Percentiles rank a stretch among this genome's conserved stretches.
phyloP scores from a whole-genome alignment of 169 alveolate species.

The Neospora caninum region DNA sequence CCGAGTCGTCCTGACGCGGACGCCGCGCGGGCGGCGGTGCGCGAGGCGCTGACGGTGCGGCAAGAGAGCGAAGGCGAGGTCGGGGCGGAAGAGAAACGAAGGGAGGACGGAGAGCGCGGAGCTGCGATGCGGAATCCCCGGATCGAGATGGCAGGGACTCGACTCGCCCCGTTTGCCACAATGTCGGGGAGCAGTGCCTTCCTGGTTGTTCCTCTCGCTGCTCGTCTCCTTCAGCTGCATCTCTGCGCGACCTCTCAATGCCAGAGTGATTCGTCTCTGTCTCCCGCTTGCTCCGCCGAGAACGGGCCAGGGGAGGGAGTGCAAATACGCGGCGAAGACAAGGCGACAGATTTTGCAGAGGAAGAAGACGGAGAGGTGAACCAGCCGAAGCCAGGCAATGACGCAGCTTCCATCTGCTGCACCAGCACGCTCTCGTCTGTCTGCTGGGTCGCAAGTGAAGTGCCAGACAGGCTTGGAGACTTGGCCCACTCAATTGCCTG shows the following conservation, averaged over 20 bases:
- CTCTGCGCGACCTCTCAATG: not conserved
- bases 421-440: not conserved
- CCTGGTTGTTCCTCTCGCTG: slow-evolving; percentile 56
- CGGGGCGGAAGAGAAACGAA: not conserved
- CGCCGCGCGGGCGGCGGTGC: not conserved
- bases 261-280: not conserved
- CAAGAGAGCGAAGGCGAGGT: not conserved
- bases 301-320: not conserved
- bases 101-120: slow-evolving; percentile 50
- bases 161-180: slow-evolving; percentile 31
- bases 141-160: slow-evolving; percentile 43
- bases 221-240: slow-evolving; percentile 27
- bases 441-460: slow-evolving; percentile 60
- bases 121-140: slow-evolving; percentile 18
- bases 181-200: slow-evolving; percentile 54
- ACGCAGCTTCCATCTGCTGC: not conserved
- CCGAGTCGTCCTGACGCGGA: slow-evolving; percentile 14
- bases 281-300: not conserved
- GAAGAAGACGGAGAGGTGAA: not conserved
- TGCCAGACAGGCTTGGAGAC: slow-evolving; percentile 53
- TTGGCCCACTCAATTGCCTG: slow-evolving; percentile 53
- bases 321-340: not conserved
- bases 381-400: not conserved
- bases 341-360: not conserved
- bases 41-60: not conserved